These are phyloP conservation scores for Euphorbia tirucalli DNA, from an alignment of 345 rosid species.

Conservation along the genomic window DNA sequence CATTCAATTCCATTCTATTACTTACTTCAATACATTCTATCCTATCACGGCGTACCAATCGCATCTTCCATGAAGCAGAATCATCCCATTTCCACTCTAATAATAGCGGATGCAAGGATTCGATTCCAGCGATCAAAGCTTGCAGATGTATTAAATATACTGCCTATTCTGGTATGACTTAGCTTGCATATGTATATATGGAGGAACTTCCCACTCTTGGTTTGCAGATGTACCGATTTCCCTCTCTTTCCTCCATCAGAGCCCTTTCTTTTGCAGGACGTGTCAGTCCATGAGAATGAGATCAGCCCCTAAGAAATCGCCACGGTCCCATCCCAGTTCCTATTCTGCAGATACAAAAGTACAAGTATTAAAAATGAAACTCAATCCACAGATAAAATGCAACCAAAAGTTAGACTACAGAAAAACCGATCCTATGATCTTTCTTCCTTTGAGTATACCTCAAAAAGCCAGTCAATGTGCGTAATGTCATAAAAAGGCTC, in stretches of 20 bases:
- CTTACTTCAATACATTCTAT: too few relatives aligned
- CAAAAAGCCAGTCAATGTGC: constrained; percentile 33
- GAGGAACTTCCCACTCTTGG: too few relatives aligned
- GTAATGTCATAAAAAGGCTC: constrained; percentile 38
- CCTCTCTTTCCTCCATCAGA: too few relatives aligned
- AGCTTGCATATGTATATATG: too few relatives aligned
- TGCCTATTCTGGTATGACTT: too few relatives aligned
- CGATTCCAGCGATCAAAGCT: not conserved
- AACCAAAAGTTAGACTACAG: not conserved
- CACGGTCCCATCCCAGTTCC: constrained; percentile 46
- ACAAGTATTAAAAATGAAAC: not conserved
- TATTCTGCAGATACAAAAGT: constrained; percentile 27
- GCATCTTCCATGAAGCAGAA: too few relatives aligned
- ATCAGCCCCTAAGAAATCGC: constrained; percentile 34
- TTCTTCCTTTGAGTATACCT: constrained; percentile 28
- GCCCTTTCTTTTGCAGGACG: too few relatives aligned
- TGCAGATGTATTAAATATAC: not conserved
- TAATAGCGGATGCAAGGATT: not conserved
- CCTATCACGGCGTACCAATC: too few relatives aligned
- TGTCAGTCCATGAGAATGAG: not conserved
- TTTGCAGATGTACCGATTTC: too few relatives aligned
- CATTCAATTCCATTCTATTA: too few relatives aligned
- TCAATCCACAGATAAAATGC: not conserved
- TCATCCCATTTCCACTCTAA: not conserved
- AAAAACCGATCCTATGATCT: not conserved